Evolutionary conservation across 1,284 basidiomycete species (phyloP).

Genomic region (Phlebopus sp.): DNA sequence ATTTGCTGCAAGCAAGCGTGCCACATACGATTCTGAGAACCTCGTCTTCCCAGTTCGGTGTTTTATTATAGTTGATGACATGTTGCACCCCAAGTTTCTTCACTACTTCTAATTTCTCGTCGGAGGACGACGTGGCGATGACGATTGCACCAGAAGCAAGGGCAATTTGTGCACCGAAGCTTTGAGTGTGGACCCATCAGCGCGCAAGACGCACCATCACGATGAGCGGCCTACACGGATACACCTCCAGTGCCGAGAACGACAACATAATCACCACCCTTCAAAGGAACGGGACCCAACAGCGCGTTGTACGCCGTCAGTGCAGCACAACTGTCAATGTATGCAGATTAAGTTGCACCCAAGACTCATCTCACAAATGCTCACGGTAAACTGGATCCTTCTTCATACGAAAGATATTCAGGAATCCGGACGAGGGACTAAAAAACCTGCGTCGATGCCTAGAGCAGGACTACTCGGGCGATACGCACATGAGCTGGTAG

Average conservation of each 20-base stretch:
- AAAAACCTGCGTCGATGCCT: neutral
- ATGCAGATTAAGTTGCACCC: neutral
- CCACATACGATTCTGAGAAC: conserved; percentile 39
- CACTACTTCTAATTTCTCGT: conserved; percentile 52
- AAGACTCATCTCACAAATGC: conserved; percentile 8
- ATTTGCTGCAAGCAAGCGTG: neutral
- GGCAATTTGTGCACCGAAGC: conserved; percentile 42
- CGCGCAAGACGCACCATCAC: too few relatives aligned
- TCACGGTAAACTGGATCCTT: conserved; percentile 47
- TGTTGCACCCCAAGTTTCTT: conserved; percentile 48
- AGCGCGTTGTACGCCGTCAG: conserved; percentile 52
- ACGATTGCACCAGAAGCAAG: conserved; percentile 56
- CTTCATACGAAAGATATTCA: conserved; percentile 47
- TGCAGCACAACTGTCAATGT: conserved; percentile 5
- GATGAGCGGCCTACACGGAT: too few relatives aligned
- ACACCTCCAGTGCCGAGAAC: too few relatives aligned
- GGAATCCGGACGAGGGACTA: conserved; percentile 46
- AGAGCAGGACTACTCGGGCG: neutral
- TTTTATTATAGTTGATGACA: conserved; percentile 57
- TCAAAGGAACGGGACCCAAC: conserved; percentile 38
- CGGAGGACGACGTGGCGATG: conserved; percentile 60
- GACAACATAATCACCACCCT: too few relatives aligned
- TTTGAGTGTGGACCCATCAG: too few relatives aligned
- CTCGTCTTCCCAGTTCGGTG: conserved; percentile 54
- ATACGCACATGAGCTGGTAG: conserved; percentile 42